Percentiles rank a stretch among this genome's conserved stretches.
Conservation (phyloP, 495 filamentous ascomycete species). For the Polyplosphaeria fusca region DNA sequence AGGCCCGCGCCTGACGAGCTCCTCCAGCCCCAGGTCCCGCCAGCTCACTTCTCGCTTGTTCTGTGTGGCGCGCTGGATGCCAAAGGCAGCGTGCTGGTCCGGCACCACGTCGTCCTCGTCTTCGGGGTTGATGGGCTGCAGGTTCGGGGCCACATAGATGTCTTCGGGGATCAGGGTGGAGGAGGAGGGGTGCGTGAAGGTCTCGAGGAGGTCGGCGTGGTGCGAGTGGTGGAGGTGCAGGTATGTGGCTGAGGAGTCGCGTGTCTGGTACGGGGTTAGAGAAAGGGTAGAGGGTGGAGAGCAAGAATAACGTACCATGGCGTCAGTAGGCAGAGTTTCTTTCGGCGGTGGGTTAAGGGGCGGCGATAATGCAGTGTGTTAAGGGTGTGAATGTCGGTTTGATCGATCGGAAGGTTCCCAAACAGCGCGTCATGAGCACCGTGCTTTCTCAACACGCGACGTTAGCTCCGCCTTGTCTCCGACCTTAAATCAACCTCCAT, state of each 20-base stretch:
- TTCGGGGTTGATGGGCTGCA: conserved; percentile 91
- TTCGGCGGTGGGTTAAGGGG: not conserved
- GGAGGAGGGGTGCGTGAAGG: conserved; percentile 36
- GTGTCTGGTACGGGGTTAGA: conserved; percentile 52
- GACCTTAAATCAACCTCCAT: too few species aligned
- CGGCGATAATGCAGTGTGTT: not conserved
- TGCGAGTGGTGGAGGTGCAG: conserved; percentile 79
- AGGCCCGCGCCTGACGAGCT: conserved; percentile 63
- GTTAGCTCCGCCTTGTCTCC: too few species aligned
- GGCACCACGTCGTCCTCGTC: conserved; percentile 97
- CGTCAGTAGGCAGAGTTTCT: too few species aligned
- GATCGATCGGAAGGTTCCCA: too few species aligned
- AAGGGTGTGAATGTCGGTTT: too few species aligned
- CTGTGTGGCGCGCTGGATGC: conserved; percentile 83
- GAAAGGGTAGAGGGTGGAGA: not conserved
- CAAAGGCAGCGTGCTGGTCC: conserved; percentile 95
- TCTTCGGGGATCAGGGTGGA: conserved; percentile 49
- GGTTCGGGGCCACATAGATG: conserved; percentile 83
- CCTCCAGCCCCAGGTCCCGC: conserved; percentile 79
- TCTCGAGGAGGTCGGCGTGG: conserved; percentile 89
- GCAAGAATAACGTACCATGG: not conserved
- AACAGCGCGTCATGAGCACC: too few species aligned
- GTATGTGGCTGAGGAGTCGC: conserved; percentile 83
- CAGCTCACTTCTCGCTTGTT: conserved; percentile 64
- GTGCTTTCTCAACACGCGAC: too few species aligned